Evolutionary conservation across 176 grass and related monocot genomes (phyloP), one percentile per base, ranked within the genome.

Genomic region (Oropetium thomaeum): DNA sequence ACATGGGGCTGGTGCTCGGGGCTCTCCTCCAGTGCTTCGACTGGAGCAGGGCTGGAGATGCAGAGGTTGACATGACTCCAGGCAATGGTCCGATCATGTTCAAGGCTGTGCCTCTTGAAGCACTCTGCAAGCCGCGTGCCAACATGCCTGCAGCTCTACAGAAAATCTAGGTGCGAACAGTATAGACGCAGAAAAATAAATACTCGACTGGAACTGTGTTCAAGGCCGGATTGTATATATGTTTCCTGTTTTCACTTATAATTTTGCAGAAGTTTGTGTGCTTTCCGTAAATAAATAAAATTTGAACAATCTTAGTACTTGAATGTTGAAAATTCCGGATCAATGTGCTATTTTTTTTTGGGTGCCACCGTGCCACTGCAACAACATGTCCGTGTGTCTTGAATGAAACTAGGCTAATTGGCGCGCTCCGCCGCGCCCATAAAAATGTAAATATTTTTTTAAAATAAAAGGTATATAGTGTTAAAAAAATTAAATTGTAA

Each of bases 11-110:
- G n/a, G 85, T 69, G 5, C 25, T 95, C 0, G 92, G 70, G 1
- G 69, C 92, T 7, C 33, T 95, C 55, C 58, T 95, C 5, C 92
- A 95, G 27, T 95, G 88, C 72, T 95, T 95, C 17, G 82, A 95
- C n/a, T 95, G 85, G 88, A 65, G 86, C 15, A 75, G 28, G 14
- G 69, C 83, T 1, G 70, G 53, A 0, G 79, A 54, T 14, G 57
- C 2, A 19, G 61, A 88, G 52, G 75, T 90, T 4, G 92, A 94
- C 47, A 83, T 95, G 92, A 58, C 70, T 11, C 53, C 58, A 16
- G 30, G 39, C 11, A 16, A 10, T 16, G 58, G 58, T 28, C 22
- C 19, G 6, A 3, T 76, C 19, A 33, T 76, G 73, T 47, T 32
- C 22, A 76, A 76, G 20, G 58, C 40, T 16, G 40, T 47, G 6